Evolutionary conservation across 2,329 filamentous ascomycete genomes (phyloP).

Genomic region (Xylariales sp.): DNA sequence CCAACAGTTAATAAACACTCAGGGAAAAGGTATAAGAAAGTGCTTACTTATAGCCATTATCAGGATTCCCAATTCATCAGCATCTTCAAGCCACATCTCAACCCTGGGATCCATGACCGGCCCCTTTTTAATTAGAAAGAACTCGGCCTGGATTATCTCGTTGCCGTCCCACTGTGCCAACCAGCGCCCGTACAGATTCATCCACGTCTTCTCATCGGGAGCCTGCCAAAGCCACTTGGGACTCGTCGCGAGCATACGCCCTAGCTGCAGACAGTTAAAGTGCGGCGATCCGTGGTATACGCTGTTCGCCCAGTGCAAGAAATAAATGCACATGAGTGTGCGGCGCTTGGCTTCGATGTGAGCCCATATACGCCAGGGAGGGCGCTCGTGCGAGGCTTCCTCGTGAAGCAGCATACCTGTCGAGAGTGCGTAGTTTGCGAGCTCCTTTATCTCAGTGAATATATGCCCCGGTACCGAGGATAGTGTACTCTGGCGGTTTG

Average conservation of each 20-base stretch:
- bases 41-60: conserved; percentile 51
- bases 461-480: conserved; percentile 43
- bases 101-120: conserved; percentile 48
- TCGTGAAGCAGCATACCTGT: conserved; percentile 52
- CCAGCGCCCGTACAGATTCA: conserved; percentile 50
- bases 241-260: conserved; percentile 54
- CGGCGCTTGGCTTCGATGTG: conserved; percentile 68
- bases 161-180: conserved; percentile 50
- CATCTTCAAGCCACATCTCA: conserved; percentile 56
- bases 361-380: conserved; percentile 53
- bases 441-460: conserved; percentile 48
- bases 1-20: conserved; percentile 10
- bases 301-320: conserved; percentile 55
- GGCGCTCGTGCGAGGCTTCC: conserved; percentile 48
- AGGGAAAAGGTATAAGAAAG: neutral
- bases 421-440: conserved; percentile 49
- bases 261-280: conserved; percentile 53
- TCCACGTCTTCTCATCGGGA: conserved; percentile 50
- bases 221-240: conserved; percentile 55
- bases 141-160: conserved; percentile 49
- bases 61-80: conserved; percentile 56
- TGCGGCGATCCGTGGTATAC: conserved; percentile 50
- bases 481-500: conserved; percentile 40
- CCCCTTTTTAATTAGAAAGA: conserved; percentile 48
- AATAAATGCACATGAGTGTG: conserved; percentile 51